Percentiles rank a stretch among this genome's conserved stretches.
phyloP scores from a whole-genome alignment of 257 asterid genomes.

The Asclepias syriaca region DNA sequence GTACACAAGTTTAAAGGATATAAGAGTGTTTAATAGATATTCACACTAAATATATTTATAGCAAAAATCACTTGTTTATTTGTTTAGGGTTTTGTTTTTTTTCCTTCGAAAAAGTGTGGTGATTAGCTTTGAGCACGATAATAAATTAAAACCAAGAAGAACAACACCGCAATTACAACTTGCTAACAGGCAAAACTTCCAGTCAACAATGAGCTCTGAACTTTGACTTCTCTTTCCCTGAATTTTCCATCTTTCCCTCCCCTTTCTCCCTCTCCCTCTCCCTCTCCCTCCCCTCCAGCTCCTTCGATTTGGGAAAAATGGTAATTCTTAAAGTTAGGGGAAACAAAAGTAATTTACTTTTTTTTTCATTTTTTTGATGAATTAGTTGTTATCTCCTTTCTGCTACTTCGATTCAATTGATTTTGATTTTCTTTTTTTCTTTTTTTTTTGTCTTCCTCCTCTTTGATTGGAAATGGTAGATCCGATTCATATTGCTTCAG shows the following conservation, averaged over 20 bases:
- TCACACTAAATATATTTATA: too few relatives aligned
- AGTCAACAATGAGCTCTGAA: constrained; percentile 12
- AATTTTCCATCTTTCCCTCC: constrained; percentile 13
- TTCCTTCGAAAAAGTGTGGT: too few relatives aligned
- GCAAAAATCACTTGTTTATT: too few relatives aligned
- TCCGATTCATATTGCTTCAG: constrained; percentile 93
- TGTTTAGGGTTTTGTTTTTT: too few relatives aligned
- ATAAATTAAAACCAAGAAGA: too few relatives aligned
- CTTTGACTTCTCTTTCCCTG: constrained; percentile 13
- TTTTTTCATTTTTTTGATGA: not conserved
- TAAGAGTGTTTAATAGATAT: too few relatives aligned
- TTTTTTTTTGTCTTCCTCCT: not conserved
- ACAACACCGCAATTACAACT: too few relatives aligned
- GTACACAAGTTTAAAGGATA: too few relatives aligned
- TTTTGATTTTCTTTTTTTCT: too few relatives aligned
- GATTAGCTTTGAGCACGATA: too few relatives aligned
- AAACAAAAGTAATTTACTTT: not conserved
- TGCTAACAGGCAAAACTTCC: not conserved
- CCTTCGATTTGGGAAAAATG: constrained; percentile 10
- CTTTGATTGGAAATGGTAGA: constrained; percentile 41
- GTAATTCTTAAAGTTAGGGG: constrained; percentile 7
- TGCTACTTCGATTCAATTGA: not conserved
- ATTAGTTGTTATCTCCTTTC: constrained; percentile 2
- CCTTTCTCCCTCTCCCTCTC: not conserved
- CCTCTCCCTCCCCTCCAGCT: not conserved